These are phyloP conservation scores for Areca catechu DNA, from an alignment of 176 grass and related monocot genomes.

Conservation along the genomic window DNA sequence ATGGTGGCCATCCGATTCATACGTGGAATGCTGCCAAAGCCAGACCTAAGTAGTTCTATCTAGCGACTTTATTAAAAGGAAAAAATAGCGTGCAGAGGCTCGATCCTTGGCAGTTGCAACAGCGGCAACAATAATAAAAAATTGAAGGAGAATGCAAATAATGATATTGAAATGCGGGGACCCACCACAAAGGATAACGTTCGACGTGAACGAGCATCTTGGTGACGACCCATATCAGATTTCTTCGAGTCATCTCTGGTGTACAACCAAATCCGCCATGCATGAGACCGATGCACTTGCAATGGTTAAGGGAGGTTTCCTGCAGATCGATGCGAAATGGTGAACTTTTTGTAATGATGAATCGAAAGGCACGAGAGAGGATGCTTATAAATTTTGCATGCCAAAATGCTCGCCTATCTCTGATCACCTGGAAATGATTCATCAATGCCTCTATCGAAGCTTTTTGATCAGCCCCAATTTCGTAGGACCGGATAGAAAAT, in stretches of 20 bases:
- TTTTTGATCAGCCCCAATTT: constrained; percentile 69
- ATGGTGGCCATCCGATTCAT: no score
- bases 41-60: no score
- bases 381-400: no score
- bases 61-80: no score
- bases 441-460: constrained; percentile 90
- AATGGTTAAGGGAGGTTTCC: constrained; percentile 79
- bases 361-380: no score
- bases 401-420: no score
- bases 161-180: not conserved
- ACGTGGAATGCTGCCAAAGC: no score
- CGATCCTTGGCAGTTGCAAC: no score
- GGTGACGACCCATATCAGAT: constrained; percentile 97
- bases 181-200: constrained; percentile 87
- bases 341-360: no score
- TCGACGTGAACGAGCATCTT: constrained; percentile 82
- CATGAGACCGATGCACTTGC: constrained; percentile 56
- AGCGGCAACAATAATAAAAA: no score
- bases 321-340: not conserved
- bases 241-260: constrained; percentile 84
- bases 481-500: constrained; percentile 92
- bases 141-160: no score
- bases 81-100: no score
- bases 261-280: constrained; percentile 91
- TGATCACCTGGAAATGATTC: constrained; percentile 97